Conservation (phyloP, 495 filamentous ascomycete genomes). For the Sphaerosporella brunnea region DNA sequence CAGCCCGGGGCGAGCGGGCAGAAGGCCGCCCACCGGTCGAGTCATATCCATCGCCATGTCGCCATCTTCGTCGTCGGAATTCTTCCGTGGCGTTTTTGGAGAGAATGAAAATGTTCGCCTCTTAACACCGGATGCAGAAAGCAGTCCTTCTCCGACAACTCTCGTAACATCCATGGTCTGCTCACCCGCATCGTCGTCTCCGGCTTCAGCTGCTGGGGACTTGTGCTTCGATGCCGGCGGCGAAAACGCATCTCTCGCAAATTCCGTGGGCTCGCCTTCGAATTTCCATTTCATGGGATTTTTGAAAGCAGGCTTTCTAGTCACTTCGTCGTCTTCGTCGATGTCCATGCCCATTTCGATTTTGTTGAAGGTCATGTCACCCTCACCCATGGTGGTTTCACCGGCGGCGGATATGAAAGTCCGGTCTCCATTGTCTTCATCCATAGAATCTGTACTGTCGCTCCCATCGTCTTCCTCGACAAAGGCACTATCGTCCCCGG, state of each 20-base stretch:
- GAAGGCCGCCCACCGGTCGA: constrained; percentile 31
- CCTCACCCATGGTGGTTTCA: constrained; percentile 31
- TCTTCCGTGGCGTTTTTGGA: constrained; percentile 13
- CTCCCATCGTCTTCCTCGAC: constrained; percentile 30
- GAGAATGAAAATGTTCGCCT: constrained; percentile 18
- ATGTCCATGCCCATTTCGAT: constrained; percentile 15
- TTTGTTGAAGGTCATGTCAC: constrained; percentile 6
- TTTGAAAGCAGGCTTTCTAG: not conserved
- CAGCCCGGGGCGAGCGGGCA: constrained; percentile 20
- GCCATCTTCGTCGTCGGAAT: constrained; percentile 33
- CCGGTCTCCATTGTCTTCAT: constrained; percentile 55
- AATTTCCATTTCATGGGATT: constrained; percentile 20
- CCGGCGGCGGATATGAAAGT: constrained; percentile 47
- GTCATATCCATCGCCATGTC: constrained; percentile 39
- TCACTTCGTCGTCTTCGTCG: constrained; percentile 8
- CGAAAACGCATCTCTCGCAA: not conserved
- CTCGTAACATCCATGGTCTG: not conserved
- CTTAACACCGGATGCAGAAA: not conserved
- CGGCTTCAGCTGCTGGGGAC: not conserved
- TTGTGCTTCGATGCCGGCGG: not conserved
- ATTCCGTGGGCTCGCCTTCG: constrained; percentile 8
- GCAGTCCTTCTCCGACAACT: not conserved
- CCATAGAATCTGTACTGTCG: constrained; percentile 33
- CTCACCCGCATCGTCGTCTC: not conserved
- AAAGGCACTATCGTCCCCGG: constrained; percentile 40